Base-by-base conservation (phyloP, 164 flowering plant genomes). In the Kingdonia uniflora region DNA sequence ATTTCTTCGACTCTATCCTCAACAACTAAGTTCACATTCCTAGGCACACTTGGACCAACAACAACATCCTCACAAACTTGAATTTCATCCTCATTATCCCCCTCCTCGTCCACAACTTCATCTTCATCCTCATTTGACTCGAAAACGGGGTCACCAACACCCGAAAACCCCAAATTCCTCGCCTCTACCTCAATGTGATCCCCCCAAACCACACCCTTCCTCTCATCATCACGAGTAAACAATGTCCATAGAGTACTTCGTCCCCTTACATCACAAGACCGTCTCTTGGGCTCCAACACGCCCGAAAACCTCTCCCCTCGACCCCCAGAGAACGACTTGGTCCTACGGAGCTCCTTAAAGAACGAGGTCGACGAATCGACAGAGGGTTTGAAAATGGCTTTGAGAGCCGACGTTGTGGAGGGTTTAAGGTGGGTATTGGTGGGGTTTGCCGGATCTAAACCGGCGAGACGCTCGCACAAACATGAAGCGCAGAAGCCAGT, bases 401-500 rank as follows among this genome's bases (percentile, higher is more conserved):
- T 57, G 22, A 65, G 52, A 1, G 63, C 55, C 21, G 68, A 49
- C 15, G 55, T 19, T 10, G 43, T 22, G 1, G 60, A 33, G 35
- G 43, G 37, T 22, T 56, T 56, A 19, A 12, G 38, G 14, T 19
- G 35, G 40, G 29, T 6, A 47, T 14, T 1, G 8, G 14, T 22
- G 14, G 47, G 0, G 19, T 26, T 60, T 1, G 49, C 66, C 15
- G 55, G 67, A 23, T 75, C 78, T 50, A 80, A 60, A 56, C 78
- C 77, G 57, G 78, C 75, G 68, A 91, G 86, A 42, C 96, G 95
- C 44, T 91, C 97, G n/a, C 84, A 70, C 42, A 91, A 74, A 61
- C 97, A 91, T 11, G 82, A 59, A 40, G 95, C 81, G 74, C 97
- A 91, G 68, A 91, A 75, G 17, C 97, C 96, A 52, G 92, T 81